Evolutionary conservation across 331 rosid genomes (phyloP), one percentile per base, ranked within the genome.

Genomic region (Prunus yedoensis): DNA sequence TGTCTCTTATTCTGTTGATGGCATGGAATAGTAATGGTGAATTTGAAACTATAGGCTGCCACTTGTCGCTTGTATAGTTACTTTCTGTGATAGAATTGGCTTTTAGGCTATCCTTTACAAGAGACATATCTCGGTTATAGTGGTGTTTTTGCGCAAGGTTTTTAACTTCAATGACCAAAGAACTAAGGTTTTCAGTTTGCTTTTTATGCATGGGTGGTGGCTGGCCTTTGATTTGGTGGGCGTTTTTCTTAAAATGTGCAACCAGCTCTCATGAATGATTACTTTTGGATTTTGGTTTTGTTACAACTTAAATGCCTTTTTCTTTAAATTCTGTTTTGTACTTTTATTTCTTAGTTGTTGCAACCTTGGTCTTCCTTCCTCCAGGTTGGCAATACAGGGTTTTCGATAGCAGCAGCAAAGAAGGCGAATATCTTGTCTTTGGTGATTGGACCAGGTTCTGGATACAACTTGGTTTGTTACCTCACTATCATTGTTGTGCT

Each of bases 371-470:
- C 56, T 78, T 77, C 73, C 74, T 30, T 73, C 73, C 53, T 70
- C 66, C 95, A 91, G 97, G 88, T 68, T 80, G 92, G 89, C 75
- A 38, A 81, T 63, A 71, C 85, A 28, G 99, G 99, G 27, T 94
- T 94, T 81, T 92, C 96, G 21, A 89, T 94, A 59, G 85, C 91
- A 32, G 89, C 93, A 74, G 84, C 91, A 21, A 90, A 86, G 86
- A 94, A 84, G 86, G 87, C 91, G 70, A 85, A 85, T 54, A 66
- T 75, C 50, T 59, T 81, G 78, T 89, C 97, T 82, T 79, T 94
- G 80, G 89, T 88, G 69, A 92, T 94, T 84, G 99, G 99, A 70
- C 91, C 99, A 13, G 99, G 99, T 72, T 80, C 97, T 77, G 99
- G 99, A 72, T 94, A 94, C 87, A 94, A 90, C 87, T 79, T 81